These are phyloP conservation scores for Bruguiera parviflora DNA, from an alignment of 345 rosid genomes.

Conservation along the genomic window DNA sequence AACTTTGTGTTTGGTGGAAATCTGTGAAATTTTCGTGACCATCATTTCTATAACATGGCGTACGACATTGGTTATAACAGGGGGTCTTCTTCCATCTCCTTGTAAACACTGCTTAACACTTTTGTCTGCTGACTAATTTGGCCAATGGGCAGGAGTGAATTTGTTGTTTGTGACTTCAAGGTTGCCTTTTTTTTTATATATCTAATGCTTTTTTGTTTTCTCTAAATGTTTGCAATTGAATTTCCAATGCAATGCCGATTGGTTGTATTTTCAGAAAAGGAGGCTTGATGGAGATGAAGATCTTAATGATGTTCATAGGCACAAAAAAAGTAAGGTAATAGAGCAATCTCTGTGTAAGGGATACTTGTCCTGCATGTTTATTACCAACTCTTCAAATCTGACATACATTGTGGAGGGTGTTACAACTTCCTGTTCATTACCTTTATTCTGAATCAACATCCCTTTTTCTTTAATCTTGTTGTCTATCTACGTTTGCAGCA, in stretches of 20 bases:
- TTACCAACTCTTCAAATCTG: not conserved
- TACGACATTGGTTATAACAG: not conserved
- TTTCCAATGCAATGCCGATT: slow-evolving; percentile 8
- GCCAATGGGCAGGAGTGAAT: not conserved
- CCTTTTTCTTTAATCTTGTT: not conserved
- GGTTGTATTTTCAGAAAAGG: slow-evolving; percentile 67
- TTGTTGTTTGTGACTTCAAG: not conserved
- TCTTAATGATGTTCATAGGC: slow-evolving; percentile 71
- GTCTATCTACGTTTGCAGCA: slow-evolving; percentile 46
- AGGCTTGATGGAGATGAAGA: slow-evolving; percentile 95
- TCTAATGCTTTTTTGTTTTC: not conserved
- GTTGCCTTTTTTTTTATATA: not conserved
- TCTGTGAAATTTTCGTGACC: not conserved
- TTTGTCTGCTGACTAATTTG: not conserved
- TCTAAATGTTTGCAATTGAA: not conserved
- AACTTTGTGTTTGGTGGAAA: not conserved
- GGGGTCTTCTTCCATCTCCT: not conserved
- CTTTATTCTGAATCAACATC: not conserved
- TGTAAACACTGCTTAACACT: not conserved
- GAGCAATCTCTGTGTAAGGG: not conserved
- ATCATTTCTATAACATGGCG: not conserved
- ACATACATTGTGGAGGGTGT: not conserved
- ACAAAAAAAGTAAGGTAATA: slow-evolving; percentile 92
- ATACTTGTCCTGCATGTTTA: slow-evolving; percentile 1
- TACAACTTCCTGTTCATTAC: not conserved